These are phyloP conservation scores for Taiozyma sp. DNA, from an alignment of 1,139 yeast genomes.

Conservation along the genomic window DNA sequence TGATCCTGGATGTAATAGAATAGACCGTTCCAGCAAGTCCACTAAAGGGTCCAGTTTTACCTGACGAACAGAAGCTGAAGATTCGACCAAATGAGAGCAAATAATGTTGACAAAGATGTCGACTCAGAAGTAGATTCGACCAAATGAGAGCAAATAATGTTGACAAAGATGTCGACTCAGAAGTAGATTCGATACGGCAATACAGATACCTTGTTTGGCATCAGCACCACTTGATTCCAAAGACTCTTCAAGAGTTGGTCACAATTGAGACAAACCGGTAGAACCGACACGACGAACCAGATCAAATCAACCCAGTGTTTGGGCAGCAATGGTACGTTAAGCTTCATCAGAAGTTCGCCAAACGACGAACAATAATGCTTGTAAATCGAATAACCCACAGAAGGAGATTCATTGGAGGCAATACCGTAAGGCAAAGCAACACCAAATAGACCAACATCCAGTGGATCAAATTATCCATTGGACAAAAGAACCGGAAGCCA, in stretches of 20 bases:
- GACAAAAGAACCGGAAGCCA: no score
- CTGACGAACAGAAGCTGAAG: constrained; percentile 69
- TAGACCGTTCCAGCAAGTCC: constrained; percentile 55
- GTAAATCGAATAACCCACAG: constrained; percentile 36
- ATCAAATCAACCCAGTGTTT: constrained; percentile 73
- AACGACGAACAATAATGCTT: constrained; percentile 69
- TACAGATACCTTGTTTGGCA: constrained; percentile 94
- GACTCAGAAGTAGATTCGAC: constrained; percentile 77
- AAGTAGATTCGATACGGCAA: constrained; percentile 83
- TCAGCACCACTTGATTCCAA: constrained; percentile 62
- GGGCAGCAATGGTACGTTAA: constrained; percentile 87
- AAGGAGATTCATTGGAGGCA: no score
- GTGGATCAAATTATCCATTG: no score
- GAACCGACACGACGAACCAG: constrained; percentile 94
- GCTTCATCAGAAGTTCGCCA: constrained; percentile 75
- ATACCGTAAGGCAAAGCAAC: no score
- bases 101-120: constrained; percentile 68
- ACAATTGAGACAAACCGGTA: constrained; percentile 74
- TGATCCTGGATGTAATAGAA: constrained; percentile 69
- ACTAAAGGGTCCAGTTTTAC: constrained; percentile 69
- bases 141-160: constrained; percentile 35
- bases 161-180: constrained; percentile 36
- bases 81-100: constrained; percentile 74
- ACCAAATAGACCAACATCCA: no score
- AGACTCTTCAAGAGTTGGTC: constrained; percentile 80